phyloP scores from a whole-genome alignment of 2,329 filamentous ascomycete species.

The Pseudocercospora eumusae region DNA sequence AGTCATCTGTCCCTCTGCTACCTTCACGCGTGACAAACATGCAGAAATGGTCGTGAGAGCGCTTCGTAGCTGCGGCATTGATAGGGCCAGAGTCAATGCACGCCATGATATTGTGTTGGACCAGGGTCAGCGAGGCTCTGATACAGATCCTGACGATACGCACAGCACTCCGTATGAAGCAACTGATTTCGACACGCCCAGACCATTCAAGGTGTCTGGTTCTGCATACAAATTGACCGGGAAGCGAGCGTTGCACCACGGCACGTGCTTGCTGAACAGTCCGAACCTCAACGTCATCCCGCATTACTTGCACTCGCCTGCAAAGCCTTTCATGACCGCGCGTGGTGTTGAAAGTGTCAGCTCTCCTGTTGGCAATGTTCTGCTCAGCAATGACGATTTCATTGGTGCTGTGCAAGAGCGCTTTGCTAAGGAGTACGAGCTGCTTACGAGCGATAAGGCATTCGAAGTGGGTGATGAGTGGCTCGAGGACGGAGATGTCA shows the following conservation, averaged over 20 bases:
- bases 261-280: constrained; percentile 80
- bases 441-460: constrained; percentile 36
- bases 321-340: constrained; percentile 72
- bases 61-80: constrained; percentile 61
- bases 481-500: constrained; percentile 57
- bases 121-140: constrained; percentile 40
- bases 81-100: constrained; percentile 73
- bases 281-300: constrained; percentile 72
- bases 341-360: constrained; percentile 90
- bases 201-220: constrained; percentile 76
- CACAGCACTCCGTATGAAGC: constrained; percentile 49
- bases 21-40: constrained; percentile 82
- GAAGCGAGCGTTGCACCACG: constrained; percentile 82
- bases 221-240: constrained; percentile 93
- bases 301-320: constrained; percentile 73
- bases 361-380: constrained; percentile 79
- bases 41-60: constrained; percentile 92
- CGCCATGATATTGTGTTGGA: constrained; percentile 90
- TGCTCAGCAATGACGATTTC: constrained; percentile 53
- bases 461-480: constrained; percentile 56
- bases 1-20: constrained; percentile 75
- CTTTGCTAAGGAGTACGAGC: constrained; percentile 68
- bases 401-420: constrained; percentile 51
- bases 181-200: constrained; percentile 35
- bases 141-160: constrained; percentile 43